Percentiles rank a stretch among this genome's conserved stretches.
Evolutionary conservation across 208 protist genomes (phyloP).

Genomic region (Leishmania aethiopica): DNA sequence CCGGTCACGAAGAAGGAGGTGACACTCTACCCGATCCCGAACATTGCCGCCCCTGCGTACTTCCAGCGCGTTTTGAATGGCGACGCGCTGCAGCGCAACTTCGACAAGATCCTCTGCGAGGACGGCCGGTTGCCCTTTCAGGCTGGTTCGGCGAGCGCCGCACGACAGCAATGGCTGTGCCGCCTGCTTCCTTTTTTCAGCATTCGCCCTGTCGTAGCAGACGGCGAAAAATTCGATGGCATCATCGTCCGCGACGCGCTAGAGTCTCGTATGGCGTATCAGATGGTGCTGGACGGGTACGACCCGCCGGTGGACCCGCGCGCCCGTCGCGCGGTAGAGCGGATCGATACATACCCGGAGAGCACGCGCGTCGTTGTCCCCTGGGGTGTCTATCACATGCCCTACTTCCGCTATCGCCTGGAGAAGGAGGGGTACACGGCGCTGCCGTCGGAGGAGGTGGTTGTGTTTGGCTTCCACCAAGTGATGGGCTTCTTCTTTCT

Average conservation of each 20-base stretch:
- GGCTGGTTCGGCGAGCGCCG: constrained; percentile 42
- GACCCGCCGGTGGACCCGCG: constrained; percentile 82
- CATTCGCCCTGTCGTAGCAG: constrained; percentile 53
- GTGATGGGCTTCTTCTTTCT: constrained; percentile 42
- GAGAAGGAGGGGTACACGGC: constrained; percentile 61
- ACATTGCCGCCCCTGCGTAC: constrained; percentile 70
- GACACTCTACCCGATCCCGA: constrained; percentile 77
- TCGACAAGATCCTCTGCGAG: constrained; percentile 83
- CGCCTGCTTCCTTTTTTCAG: constrained; percentile 69
- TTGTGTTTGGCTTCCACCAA: constrained; percentile 66
- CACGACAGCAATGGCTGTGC: constrained; percentile 45
- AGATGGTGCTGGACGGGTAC: constrained; percentile 73
- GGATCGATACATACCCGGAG: constrained; percentile 78
- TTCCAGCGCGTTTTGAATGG: constrained; percentile 59
- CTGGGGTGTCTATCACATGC: constrained; percentile 87
- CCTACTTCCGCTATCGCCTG: constrained; percentile 82
- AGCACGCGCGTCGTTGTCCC: constrained; percentile 60
- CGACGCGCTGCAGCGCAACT: constrained; percentile 38
- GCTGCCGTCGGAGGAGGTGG: constrained; percentile 58
- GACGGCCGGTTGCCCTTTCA: constrained; percentile 81
- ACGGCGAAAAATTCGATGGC: constrained; percentile 81
- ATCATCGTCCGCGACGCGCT: constrained; percentile 68
- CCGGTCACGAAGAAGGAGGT: constrained; percentile 76
- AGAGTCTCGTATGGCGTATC: constrained; percentile 89
- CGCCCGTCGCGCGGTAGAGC: constrained; percentile 72